Evolutionary conservation across 345 rosid genomes (phyloP), one percentile per base, ranked within the genome.

Genomic region (Fremontodendron californicum): DNA sequence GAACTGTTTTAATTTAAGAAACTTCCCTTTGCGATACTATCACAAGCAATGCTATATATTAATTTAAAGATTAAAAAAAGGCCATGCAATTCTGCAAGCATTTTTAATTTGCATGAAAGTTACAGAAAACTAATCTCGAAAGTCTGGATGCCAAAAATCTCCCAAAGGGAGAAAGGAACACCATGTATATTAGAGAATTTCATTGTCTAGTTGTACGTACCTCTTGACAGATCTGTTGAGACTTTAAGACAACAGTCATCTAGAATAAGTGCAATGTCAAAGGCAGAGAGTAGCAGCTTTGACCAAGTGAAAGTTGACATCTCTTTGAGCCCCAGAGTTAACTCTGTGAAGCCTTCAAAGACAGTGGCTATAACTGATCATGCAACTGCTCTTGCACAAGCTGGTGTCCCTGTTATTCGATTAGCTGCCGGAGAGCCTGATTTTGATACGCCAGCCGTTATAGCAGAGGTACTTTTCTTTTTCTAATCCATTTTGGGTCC

Each of bases 351-450:
- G 84, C 94, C 98, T 19, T 96, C 98, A 1, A 96, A 94, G 83
- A 96, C 99, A 0, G 93, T 96, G 81, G 98, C 92, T 68, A 90
- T 96, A 77, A 90, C 91, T 62, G 98, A 96, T 79, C 97, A 91
- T 71, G 97, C 98, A 3, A 85, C 94, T n/a, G 94, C 98, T 61
- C 98, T 96, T 83, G 88, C 73, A 9, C 92, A 91, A 82, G 91
- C 98, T 21, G 99, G 99, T 68, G 86, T 92, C 21, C 97, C 98
- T 3, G 89, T 96, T 54, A 90, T 96, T 75, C 85, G 93, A 13
- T 85, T 96, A 85, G 99, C 99, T 71, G 99, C 98, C 37, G 99
- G 99, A 64, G 99, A 96, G 75, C 98, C 99, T 9, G 99, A 96
- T 88, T 96, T 93, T 61, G 97, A 93, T 72, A 96, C 99, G 1